Percentiles rank a stretch among this genome's conserved stretches.
Evolutionary conservation across 805 yeast genomes (phyloP).

Genomic region (Candida xyloterini): DNA sequence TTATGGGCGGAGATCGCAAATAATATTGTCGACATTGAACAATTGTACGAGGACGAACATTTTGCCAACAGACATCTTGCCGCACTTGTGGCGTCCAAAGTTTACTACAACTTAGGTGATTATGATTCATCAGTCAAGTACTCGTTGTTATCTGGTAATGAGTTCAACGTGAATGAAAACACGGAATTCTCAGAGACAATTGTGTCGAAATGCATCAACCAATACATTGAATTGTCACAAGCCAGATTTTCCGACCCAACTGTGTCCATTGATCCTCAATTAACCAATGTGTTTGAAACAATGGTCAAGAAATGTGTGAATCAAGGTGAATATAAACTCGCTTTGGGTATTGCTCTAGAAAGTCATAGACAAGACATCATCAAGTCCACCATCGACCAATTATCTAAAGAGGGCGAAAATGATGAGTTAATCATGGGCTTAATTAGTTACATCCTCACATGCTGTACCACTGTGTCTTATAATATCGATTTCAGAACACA

Average conservation of each 20-base stretch:
- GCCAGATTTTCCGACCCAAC: slow-evolving; percentile 35
- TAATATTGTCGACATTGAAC: slow-evolving; percentile 82
- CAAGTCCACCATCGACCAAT: slow-evolving; percentile 48
- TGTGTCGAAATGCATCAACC: slow-evolving; percentile 87
- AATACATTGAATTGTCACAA: slow-evolving; percentile 68
- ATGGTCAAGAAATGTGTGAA: slow-evolving; percentile 81
- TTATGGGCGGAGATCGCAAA: slow-evolving; percentile 98
- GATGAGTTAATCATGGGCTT: slow-evolving; percentile 55
- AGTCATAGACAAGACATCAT: slow-evolving; percentile 82
- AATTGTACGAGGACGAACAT: slow-evolving; percentile 76
- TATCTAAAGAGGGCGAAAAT: slow-evolving; percentile 33
- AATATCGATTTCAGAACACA: slow-evolving; percentile 63
- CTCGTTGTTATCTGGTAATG: slow-evolving; percentile 79
- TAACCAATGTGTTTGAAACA: slow-evolving; percentile 70
- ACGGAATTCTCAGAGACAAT: slow-evolving; percentile 92
- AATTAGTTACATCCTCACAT: slow-evolving; percentile 71
- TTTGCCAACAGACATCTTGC: slow-evolving; percentile 75
- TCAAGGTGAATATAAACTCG: slow-evolving; percentile 70
- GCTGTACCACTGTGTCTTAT: slow-evolving; percentile 64
- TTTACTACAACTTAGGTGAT: slow-evolving; percentile 87
- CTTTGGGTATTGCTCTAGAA: slow-evolving; percentile 88
- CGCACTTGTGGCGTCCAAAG: slow-evolving; percentile 89
- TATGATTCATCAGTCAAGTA: slow-evolving; percentile 86
- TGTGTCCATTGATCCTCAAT: slow-evolving; percentile 52
- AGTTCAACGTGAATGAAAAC: slow-evolving; percentile 69